phyloP scores from a whole-genome alignment of 805 yeast genomes.

The Saturnispora quitensis region DNA sequence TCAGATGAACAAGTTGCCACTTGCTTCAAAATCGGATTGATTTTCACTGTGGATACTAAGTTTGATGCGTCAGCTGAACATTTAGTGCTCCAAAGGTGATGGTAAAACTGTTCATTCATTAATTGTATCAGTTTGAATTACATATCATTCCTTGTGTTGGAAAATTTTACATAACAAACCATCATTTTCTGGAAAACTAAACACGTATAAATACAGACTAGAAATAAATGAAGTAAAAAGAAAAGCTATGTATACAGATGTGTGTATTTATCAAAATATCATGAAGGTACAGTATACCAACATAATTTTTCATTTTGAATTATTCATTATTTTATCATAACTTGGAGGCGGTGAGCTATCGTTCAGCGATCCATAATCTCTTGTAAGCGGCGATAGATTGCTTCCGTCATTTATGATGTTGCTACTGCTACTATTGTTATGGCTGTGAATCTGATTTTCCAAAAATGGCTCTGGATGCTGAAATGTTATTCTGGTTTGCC shows the following conservation, averaged over 20 bases:
- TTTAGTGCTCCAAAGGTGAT: neutral
- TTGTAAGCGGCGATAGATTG: constrained; percentile 20
- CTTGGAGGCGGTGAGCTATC: constrained; percentile 27
- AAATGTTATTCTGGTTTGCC: constrained; percentile 19
- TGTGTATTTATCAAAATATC: no score
- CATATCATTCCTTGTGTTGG: neutral
- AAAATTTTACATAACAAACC: neutral
- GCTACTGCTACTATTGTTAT: neutral
- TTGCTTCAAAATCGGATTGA: constrained; percentile 51
- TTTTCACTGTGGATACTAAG: constrained; percentile 38
- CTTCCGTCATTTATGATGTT: constrained; percentile 10
- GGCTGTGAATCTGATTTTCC: constrained; percentile 7
- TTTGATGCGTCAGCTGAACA: neutral
- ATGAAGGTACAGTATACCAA: neutral
- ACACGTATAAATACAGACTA: neutral
- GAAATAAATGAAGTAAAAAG: neutral
- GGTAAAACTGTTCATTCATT: neutral
- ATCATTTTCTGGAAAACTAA: neutral
- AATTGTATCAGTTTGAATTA: neutral
- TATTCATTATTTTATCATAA: constrained; percentile 29
- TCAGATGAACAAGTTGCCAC: constrained; percentile 56
- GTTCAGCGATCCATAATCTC: neutral
- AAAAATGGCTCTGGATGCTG: constrained; percentile 28
- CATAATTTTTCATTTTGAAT: constrained; percentile 3
- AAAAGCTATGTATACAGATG: neutral